Evolutionary conservation across 192 early-diverging fungal genomes (phyloP).

Genomic region (Thoreauomyces humboldtii): DNA sequence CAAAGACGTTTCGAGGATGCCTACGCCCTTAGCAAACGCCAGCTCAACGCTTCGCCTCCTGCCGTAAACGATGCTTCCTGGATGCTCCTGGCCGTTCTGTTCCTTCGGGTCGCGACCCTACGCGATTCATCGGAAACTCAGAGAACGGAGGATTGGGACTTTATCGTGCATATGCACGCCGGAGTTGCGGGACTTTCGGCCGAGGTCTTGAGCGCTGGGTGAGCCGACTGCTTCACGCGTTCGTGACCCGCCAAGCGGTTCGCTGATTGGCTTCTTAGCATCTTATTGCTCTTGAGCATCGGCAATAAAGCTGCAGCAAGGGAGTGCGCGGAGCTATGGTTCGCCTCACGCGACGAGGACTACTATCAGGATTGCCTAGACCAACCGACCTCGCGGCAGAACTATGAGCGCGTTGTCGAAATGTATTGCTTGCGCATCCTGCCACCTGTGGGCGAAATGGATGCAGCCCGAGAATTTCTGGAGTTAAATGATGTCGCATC

Average conservation of each 20-base stretch:
- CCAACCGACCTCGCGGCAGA: background rate
- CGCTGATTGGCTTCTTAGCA: too few species aligned
- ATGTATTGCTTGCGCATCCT: conserved; percentile 28
- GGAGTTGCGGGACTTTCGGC: conserved; percentile 8
- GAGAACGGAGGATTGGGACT: conserved; percentile 11
- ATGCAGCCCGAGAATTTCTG: conserved; percentile 24
- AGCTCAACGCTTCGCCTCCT: background rate
- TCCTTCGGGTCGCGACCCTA: conserved; percentile 11
- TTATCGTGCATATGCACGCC: conserved; percentile 1
- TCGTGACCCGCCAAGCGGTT: too few species aligned
- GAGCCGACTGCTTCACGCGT: background rate
- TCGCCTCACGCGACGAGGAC: conserved; percentile 4
- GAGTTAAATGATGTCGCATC: conserved; percentile 18
- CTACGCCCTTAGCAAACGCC: background rate
- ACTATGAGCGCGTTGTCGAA: conserved; percentile 32
- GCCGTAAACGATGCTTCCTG: background rate
- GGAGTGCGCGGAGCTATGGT: conserved; percentile 20
- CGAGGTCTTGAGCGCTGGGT: conserved; percentile 26
- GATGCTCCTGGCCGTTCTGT: conserved; percentile 7
- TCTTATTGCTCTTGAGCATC: too few species aligned
- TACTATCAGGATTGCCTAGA: background rate
- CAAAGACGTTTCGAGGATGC: conserved; percentile 23
- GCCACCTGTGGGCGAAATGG: conserved; percentile 20
- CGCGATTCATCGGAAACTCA: background rate
- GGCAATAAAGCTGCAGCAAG: too few species aligned